Conservation (phyloP, 129 eudicot genomes). For the Ambrosia artemisiifolia region DNA sequence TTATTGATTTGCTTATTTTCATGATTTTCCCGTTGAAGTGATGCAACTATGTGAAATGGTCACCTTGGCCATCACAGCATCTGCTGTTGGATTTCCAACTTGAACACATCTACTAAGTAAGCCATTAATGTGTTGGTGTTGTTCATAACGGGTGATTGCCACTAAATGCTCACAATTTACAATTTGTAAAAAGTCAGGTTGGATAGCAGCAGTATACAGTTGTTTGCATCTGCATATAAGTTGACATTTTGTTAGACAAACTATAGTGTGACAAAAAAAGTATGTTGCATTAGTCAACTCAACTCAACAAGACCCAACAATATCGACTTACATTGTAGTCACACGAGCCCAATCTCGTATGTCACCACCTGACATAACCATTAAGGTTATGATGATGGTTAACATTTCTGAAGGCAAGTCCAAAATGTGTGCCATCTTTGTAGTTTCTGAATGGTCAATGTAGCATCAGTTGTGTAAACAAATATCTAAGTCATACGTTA, state of each 20-base stretch:
- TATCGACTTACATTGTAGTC: not conserved
- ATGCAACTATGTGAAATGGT: not conserved
- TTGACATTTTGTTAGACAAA: not conserved
- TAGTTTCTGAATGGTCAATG: not conserved
- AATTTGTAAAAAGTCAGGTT: not conserved
- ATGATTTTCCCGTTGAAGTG: no score
- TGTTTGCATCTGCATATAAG: not conserved
- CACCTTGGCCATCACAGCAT: not conserved
- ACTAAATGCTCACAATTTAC: not conserved
- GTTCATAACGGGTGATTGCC: not conserved
- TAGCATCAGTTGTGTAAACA: no score
- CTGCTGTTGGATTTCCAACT: not conserved
- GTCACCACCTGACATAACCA: not conserved
- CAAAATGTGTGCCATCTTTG: not conserved
- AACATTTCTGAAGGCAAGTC: not conserved
- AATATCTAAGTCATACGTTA: no score
- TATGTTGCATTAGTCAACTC: not conserved
- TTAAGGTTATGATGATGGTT: not conserved
- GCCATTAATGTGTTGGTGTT: conserved; percentile 1
- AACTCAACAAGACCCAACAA: not conserved
- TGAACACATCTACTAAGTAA: not conserved
- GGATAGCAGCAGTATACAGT: not conserved
- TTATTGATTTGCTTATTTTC: no score
- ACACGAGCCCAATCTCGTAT: conserved; percentile 6
- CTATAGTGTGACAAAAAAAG: not conserved